A percentile compares a stretch with the other conserved stretches of the same genome.
These are phyloP conservation scores for Nadsonia fulvescens DNA, from an alignment of 805 yeast species.

Conservation along the genomic window DNA sequence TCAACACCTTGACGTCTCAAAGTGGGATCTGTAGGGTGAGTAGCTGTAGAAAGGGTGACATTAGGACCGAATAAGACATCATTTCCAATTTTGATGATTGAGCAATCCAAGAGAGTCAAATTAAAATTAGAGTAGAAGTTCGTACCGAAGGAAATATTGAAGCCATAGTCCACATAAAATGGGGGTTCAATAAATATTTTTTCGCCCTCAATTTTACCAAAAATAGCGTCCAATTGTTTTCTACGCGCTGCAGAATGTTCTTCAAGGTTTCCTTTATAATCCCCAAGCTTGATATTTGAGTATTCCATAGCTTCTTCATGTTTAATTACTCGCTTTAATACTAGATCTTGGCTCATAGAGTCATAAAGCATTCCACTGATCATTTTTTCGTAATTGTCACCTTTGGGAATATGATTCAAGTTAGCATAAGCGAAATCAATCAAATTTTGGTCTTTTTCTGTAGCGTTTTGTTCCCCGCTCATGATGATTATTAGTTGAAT, in stretches of 20 bases:
- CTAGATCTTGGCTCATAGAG: slow-evolving; percentile 14
- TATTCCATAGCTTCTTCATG: slow-evolving; percentile 17
- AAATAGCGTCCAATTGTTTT: slow-evolving; percentile 21
- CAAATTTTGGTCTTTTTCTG: too few relatives aligned
- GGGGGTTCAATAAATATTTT: slow-evolving; percentile 32
- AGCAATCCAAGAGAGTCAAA: slow-evolving; percentile 36
- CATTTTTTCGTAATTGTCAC: slow-evolving; percentile 35
- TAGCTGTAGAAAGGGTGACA: slow-evolving; percentile 39
- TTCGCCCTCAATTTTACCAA: slow-evolving; percentile 32
- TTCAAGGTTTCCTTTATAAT: slow-evolving; percentile 10
- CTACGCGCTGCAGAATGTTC: slow-evolving; percentile 21
- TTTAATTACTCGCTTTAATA: slow-evolving; percentile 14
- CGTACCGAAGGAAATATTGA: slow-evolving; percentile 38
- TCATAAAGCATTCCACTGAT: slow-evolving; percentile 33
- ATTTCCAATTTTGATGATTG: slow-evolving; percentile 43
- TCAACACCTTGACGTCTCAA: slow-evolving; percentile 29
- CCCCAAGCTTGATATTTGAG: slow-evolving; percentile 14
- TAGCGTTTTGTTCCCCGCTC: too few relatives aligned
- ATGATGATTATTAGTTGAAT: too few relatives aligned
- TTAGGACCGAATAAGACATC: slow-evolving; percentile 46
- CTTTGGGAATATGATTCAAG: slow-evolving; percentile 2
- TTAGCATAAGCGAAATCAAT: too few relatives aligned
- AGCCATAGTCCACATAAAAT: slow-evolving; percentile 51
- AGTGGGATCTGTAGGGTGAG: slow-evolving; percentile 40
- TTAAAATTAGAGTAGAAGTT: slow-evolving; percentile 40